A percentile compares a stretch with the other conserved stretches of the same genome.
phyloP scores from a whole-genome alignment of 176 grass and related monocot genomes.

The Elymus sibiricus region DNA sequence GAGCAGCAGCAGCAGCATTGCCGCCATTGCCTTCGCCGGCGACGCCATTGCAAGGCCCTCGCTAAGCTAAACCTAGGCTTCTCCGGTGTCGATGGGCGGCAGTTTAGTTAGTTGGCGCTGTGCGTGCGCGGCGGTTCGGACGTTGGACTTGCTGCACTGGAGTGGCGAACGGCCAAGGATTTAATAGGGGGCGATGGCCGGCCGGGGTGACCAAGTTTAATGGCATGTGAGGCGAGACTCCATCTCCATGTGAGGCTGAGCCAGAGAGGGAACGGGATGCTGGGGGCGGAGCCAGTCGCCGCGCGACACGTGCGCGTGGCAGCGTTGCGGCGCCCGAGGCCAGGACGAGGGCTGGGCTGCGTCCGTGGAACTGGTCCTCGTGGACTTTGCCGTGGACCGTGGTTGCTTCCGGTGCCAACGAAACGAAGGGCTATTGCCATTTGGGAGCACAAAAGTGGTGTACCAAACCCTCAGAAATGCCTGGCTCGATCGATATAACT shows the following conservation, averaged over 20 bases:
- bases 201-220: neutral
- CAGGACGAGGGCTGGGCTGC: neutral
- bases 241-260: constrained; percentile 36
- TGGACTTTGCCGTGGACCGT: neutral
- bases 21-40: neutral
- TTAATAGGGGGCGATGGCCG: neutral
- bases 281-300: neutral
- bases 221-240: neutral
- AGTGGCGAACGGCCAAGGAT: neutral
- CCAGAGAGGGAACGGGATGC: constrained; percentile 30
- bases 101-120: constrained; percentile 38
- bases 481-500: neutral
- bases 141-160: neutral
- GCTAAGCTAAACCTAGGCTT: neutral
- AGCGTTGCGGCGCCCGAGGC: constrained; percentile 21
- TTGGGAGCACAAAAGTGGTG: neutral
- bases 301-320: neutral
- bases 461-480: neutral
- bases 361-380: constrained; percentile 20
- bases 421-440: neutral
- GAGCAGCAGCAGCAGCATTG: neutral
- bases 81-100: neutral
- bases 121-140: neutral
- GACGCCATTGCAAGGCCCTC: neutral
- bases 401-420: neutral